Evolutionary conservation across 768 basidiomycete species (phyloP).

Genomic region (Kwoniella mangroviensis): DNA sequence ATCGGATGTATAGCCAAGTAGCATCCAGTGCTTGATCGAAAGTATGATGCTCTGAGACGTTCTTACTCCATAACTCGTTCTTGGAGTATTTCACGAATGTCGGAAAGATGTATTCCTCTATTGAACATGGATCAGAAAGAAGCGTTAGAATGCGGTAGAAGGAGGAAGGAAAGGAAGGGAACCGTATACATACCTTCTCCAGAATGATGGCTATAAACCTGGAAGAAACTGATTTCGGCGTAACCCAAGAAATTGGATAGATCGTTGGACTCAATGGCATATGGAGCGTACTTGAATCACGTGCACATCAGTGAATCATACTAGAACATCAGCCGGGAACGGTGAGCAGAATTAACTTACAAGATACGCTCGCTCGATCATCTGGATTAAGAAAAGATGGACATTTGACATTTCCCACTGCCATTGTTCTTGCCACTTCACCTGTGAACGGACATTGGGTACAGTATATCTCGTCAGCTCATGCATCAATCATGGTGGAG

Average conservation of each 20-base stretch:
- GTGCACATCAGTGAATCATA: no score
- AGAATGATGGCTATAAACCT: constrained; percentile 24
- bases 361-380: constrained; percentile 14
- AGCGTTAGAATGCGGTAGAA: no score
- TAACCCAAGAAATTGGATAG: constrained; percentile 25
- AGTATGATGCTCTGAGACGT: constrained; percentile 26
- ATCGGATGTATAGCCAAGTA: constrained; percentile 26
- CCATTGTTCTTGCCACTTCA: constrained; percentile 3
- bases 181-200: constrained; percentile 9
- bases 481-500: background rate
- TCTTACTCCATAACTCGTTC: constrained; percentile 12
- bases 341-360: constrained; percentile 13
- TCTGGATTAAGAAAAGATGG: constrained; percentile 17
- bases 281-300: background rate
- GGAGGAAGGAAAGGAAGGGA: background rate
- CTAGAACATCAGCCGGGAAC: no score
- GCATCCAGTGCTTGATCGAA: constrained; percentile 25
- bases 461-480: background rate
- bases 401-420: constrained; percentile 26
- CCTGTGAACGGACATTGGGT: background rate
- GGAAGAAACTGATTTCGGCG: constrained; percentile 25
- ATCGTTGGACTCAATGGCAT: constrained; percentile 22
- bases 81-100: background rate
- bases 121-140: no score
- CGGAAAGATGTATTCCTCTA: constrained; percentile 20